A percentile compares a stretch with the other conserved stretches of the same genome.
Evolutionary conservation across 208 protist species (phyloP).

Genomic region (Acanthamoeba sp.): DNA sequence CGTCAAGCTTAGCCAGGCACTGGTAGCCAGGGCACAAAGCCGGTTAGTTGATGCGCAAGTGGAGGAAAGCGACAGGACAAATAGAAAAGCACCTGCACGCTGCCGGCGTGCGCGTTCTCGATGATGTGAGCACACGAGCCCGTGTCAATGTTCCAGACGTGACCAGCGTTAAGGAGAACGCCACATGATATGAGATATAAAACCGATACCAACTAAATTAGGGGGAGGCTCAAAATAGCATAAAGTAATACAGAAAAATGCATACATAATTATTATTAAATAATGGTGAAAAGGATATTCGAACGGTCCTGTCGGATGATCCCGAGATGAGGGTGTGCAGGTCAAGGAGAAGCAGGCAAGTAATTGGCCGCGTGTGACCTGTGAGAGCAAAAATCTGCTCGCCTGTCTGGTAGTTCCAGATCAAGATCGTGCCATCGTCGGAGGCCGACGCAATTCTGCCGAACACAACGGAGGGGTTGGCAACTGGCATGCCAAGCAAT

Average conservation of each 20-base stretch:
- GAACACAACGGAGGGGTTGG: not conserved
- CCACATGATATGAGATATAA: not conserved
- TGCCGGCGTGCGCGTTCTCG: conserved; percentile 58
- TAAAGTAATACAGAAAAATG: not conserved
- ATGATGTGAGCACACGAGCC: conserved; percentile 31
- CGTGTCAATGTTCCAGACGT: conserved; percentile 58
- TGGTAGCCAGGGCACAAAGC: not conserved
- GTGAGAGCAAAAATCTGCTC: conserved; percentile 55
- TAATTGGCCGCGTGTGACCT: conserved; percentile 63
- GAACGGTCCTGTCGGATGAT: conserved; percentile 63
- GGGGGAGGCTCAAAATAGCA: too few relatives aligned
- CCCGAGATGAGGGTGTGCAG: conserved; percentile 57
- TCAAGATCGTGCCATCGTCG: conserved; percentile 25
- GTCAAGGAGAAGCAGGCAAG: conserved; percentile 63
- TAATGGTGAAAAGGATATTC: conserved; percentile 53
- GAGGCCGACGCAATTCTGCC: conserved; percentile 57
- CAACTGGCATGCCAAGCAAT: not conserved
- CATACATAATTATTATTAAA: not conserved
- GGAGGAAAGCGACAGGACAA: not conserved
- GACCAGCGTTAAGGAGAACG: not conserved
- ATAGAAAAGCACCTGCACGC: conserved; percentile 15
- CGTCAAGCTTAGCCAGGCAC: conserved; percentile 24
- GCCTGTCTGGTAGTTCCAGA: conserved; percentile 56
- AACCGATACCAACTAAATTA: not conserved
- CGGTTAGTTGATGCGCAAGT: too few relatives aligned